Conservation (phyloP, 176 grass and related monocot species). For the Pontederia paniculata region DNA sequence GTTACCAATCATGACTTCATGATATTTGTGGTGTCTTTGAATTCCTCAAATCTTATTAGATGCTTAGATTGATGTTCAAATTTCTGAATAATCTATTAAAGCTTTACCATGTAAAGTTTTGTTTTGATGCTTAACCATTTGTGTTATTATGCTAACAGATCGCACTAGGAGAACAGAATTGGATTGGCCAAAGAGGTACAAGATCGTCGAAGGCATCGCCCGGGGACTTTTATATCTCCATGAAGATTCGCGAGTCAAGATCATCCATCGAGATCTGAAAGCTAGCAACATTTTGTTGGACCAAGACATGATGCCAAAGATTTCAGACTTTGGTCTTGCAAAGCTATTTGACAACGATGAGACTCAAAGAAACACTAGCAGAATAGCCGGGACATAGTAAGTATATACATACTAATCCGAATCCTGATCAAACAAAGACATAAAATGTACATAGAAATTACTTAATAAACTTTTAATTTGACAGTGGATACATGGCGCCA, state of each 20-base stretch:
- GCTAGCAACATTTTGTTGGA: conserved; percentile 17
- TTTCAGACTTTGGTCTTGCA: conserved; percentile 13
- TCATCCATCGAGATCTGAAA: conserved; percentile 11
- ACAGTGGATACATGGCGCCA: conserved; percentile 27
- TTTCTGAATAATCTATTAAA: too few relatives aligned
- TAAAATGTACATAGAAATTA: not conserved
- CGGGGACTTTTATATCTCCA: conserved; percentile 13
- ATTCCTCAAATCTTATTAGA: too few relatives aligned
- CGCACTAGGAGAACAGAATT: not conserved
- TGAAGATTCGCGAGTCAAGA: conserved; percentile 8
- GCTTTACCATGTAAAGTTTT: too few relatives aligned
- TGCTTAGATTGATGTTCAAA: too few relatives aligned
- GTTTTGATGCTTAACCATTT: too few relatives aligned
- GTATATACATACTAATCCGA: not conserved
- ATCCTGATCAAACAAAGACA: not conserved
- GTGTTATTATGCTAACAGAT: too few relatives aligned
- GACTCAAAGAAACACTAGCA: not conserved
- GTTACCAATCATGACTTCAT: too few relatives aligned
- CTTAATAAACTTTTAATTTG: not conserved
- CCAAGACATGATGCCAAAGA: not conserved
- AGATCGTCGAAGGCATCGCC: conserved; percentile 8
- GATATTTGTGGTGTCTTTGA: too few relatives aligned
- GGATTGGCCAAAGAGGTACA: not conserved
- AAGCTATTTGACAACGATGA: not conserved
- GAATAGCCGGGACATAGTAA: conserved; percentile 17